Evolutionary conservation across 345 rosid species (phyloP).

Genomic region (Clausena lansium): DNA sequence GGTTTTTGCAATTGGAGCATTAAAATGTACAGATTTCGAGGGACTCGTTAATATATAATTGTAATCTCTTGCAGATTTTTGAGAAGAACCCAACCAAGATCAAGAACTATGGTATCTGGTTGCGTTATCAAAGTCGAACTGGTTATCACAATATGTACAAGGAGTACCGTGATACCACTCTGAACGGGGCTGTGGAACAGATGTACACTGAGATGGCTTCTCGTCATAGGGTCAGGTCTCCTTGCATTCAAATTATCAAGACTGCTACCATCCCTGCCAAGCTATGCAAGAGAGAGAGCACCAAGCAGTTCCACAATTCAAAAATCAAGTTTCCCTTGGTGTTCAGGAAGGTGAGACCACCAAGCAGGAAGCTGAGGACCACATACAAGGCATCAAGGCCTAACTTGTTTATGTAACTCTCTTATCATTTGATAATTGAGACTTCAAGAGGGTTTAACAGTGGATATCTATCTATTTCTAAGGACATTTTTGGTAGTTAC

Average conservation of each 20-base stretch:
- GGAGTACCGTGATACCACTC: constrained; percentile 35
- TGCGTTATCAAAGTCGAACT: constrained; percentile 37
- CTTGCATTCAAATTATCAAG: constrained; percentile 40
- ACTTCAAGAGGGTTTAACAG: neutral
- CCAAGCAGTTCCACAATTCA: constrained; percentile 40
- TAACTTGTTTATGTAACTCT: constrained; percentile 34
- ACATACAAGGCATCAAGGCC: constrained; percentile 42
- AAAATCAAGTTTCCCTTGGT: constrained; percentile 41
- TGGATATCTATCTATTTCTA: constrained; percentile 8
- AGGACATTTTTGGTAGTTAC: constrained; percentile 17
- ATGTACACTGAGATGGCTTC: constrained; percentile 45
- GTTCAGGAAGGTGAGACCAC: constrained; percentile 38
- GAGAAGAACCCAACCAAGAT: constrained; percentile 39
- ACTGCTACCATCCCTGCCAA: constrained; percentile 35
- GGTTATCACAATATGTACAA: constrained; percentile 44
- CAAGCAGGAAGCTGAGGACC: constrained; percentile 36
- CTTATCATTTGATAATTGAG: constrained; percentile 8
- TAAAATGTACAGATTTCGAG: neutral
- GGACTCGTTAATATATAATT: too few species aligned
- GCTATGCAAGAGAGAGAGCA: constrained; percentile 43
- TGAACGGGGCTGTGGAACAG: constrained; percentile 38
- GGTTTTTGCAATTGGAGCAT: neutral
- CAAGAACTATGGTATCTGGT: constrained; percentile 40
- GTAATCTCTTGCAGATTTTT: constrained; percentile 22
- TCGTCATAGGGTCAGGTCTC: constrained; percentile 39